Percentiles rank a stretch among this genome's conserved stretches.
phyloP scores from a whole-genome alignment of 225 moss, liverwort and hornwort species.

The Polytrichum formosum region DNA sequence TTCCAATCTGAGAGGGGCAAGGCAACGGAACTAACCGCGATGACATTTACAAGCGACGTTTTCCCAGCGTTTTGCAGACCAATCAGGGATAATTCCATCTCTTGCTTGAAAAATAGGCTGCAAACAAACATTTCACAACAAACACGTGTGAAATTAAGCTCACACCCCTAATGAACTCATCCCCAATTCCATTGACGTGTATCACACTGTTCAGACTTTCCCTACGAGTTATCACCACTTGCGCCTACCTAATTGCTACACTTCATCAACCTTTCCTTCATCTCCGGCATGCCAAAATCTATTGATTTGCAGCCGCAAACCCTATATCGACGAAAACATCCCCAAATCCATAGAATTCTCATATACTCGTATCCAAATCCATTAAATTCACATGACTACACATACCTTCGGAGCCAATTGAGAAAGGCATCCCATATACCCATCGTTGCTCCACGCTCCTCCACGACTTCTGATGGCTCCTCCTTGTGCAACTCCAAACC shows the following conservation, averaged over 20 bases:
- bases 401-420: constrained; percentile 96
- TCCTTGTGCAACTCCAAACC: neutral
- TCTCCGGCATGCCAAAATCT: constrained; percentile 9
- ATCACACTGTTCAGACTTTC: neutral
- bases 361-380: neutral
- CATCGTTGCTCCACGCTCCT: constrained; percentile 26
- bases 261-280: too few relatives aligned
- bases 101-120: constrained; percentile 99
- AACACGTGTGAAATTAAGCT: constrained; percentile 3
- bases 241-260: too few relatives aligned
- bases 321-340: constrained; percentile 5
- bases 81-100: constrained; percentile 97
- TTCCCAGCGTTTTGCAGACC: constrained; percentile 98
- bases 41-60: constrained; percentile 95
- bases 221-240: neutral
- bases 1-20: neutral
- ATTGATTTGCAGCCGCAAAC: neutral
- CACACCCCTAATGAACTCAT: neutral
- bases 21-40: constrained; percentile 63
- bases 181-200: neutral
- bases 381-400: neutral
- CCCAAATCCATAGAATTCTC: constrained; percentile 2
- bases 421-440: constrained; percentile 91
- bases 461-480: constrained; percentile 1
- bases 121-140: constrained; percentile 8